Base-by-base conservation (phyloP, 352 stramenopile species). In the Phytophthora aleatoria region DNA sequence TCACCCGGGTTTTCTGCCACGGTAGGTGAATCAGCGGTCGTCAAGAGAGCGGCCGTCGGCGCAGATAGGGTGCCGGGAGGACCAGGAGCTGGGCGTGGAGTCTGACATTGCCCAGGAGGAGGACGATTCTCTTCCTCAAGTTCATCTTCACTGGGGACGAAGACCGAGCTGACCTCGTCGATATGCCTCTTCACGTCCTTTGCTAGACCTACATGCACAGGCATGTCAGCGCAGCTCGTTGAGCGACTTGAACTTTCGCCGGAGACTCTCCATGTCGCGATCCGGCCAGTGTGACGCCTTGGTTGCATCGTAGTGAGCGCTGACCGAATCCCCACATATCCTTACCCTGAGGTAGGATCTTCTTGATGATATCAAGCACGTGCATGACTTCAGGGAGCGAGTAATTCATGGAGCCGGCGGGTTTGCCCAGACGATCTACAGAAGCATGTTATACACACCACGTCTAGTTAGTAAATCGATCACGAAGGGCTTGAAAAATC, bases 301-400 rank as follows among this genome's bases (percentile, higher is more conserved):
- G 1, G 35, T 47, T 5, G 33, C 33, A 9, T 57, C 16, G 35
- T 47, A 48, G 2, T 12, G 35, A 3, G 35, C 35, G 11, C 12
- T 20, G 3, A 57, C 50, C 4, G 50, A 28, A 4, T 57, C 20
- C 35, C 50, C 50, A 57, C 12, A 47, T 45, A 5, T 47, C 12
- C 8, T 36, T 45, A 3, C 35, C 33, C 13, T 28, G 50, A 2
- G 50, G 50, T 3, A 57, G 15, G 15, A 38, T 11, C 2, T 11
- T 13, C 35, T 57, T 36, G 11, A 47, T 35, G 13, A 47, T 57
- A 8, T 31, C 35, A 0, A 44, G 16, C 49, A 55, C 45, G 16
- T 45, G 49, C 31, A 35, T 33, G 6, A 55, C 3, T 26, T 45
- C 49, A 4, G 16, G 31, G n/a, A 55, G n/a, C 9, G 31, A 33